A percentile compares a stretch with the other conserved stretches of the same genome.
Evolutionary conservation across 164 flowering plant species (phyloP).

Genomic region (Tetrastigma voinierianum): DNA sequence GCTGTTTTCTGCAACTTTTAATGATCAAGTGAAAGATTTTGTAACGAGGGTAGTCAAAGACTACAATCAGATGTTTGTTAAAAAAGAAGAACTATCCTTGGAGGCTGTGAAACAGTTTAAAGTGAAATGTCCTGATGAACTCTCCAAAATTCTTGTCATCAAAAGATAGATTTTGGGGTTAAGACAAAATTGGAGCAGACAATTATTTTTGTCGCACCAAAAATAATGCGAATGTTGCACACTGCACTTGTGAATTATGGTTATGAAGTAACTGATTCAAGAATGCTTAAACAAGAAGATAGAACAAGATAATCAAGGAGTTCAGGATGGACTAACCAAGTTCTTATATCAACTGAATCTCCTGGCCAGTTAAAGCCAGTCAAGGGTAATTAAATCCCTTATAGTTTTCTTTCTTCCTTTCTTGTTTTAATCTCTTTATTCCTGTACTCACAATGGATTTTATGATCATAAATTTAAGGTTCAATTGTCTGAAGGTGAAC

Average conservation of each 20-base stretch:
- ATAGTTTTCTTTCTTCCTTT: neutral
- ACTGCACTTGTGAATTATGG: constrained; percentile 49
- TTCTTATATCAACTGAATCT: constrained; percentile 92
- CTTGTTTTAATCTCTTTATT: neutral
- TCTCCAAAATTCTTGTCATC: constrained; percentile 56
- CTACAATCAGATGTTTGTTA: constrained; percentile 81
- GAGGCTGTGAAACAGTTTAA: constrained; percentile 90
- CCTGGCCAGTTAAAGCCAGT: constrained; percentile 94
- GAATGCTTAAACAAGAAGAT: constrained; percentile 54
- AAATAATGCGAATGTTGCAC: constrained; percentile 63
- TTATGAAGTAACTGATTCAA: constrained; percentile 79
- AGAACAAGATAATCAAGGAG: constrained; percentile 85
- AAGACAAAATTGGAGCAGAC: constrained; percentile 88
- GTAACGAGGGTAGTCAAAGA: constrained; percentile 61
- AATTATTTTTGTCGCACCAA: constrained; percentile 75
- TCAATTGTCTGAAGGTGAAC: constrained; percentile 54
- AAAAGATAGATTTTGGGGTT: constrained; percentile 69
- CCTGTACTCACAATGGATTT: neutral
- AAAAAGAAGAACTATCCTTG: constrained; percentile 84
- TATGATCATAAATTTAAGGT: neutral
- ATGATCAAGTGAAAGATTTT: constrained; percentile 74
- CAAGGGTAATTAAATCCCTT: constrained; percentile 82
- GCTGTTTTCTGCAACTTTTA: constrained; percentile 90
- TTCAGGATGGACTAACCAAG: constrained; percentile 79
- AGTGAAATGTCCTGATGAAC: constrained; percentile 79